These are phyloP conservation scores for Xerocomellus amylosporus DNA, from an alignment of 768 basidiomycete genomes.

Conservation along the genomic window DNA sequence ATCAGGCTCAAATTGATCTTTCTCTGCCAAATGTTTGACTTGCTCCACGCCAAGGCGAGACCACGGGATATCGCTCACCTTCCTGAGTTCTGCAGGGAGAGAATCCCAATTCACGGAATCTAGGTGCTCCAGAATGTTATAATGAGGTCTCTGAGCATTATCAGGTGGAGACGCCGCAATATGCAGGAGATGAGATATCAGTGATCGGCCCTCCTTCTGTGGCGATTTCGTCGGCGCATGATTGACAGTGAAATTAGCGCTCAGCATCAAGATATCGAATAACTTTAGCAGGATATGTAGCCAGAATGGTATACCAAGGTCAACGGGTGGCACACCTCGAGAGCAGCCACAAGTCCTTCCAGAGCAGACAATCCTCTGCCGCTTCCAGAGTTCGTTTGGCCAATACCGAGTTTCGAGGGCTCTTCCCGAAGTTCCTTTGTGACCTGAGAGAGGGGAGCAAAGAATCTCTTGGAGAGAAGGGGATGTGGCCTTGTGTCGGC, in stretches of 20 bases:
- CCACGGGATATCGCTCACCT: conserved; percentile 37
- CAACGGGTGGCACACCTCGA: conserved; percentile 53
- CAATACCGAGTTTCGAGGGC: conserved; percentile 52
- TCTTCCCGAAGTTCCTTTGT: conserved; percentile 47
- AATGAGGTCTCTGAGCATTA: conserved; percentile 48
- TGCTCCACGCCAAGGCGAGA: neutral
- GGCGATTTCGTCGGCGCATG: conserved; percentile 19
- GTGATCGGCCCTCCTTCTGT: conserved; percentile 28
- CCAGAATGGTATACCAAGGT: neutral
- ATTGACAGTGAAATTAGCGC: conserved; percentile 10
- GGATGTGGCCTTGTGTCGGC: conserved; percentile 55
- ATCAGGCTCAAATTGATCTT: conserved; percentile 58
- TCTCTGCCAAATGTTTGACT: conserved; percentile 39
- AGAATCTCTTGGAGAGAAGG: conserved; percentile 56
- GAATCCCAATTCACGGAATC: conserved; percentile 60
- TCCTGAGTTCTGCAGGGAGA: conserved; percentile 58
- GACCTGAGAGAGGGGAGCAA: conserved; percentile 42
- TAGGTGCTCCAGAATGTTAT: conserved; percentile 46
- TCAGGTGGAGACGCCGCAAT: conserved; percentile 60
- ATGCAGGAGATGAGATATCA: conserved; percentile 54
- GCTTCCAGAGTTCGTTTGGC: conserved; percentile 49
- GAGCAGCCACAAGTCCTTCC: conserved; percentile 65
- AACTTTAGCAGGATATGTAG: conserved; percentile 37
- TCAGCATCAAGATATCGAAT: conserved; percentile 36
- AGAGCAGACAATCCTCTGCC: conserved; percentile 60